Base-by-base conservation (phyloP, 129 eudicot genomes). In the Helianthus tuberosus region DNA sequence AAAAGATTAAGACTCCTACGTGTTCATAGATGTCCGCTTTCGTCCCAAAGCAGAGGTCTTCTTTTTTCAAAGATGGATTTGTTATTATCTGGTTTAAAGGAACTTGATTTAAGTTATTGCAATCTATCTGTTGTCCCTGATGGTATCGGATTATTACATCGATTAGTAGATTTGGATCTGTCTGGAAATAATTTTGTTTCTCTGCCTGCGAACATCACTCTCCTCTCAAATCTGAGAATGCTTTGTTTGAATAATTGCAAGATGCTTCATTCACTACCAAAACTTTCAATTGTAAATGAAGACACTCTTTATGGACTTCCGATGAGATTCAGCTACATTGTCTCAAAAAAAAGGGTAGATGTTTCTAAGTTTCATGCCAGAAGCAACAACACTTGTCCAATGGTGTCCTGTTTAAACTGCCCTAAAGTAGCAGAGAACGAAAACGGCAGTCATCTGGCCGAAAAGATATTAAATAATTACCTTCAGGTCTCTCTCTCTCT, bases 61-160 rank as follows among this genome's bases (percentile, higher is more conserved):
- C 61, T 68, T 48, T 48, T 17, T 20, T 12, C 60, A 49, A 48
- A 48, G 52, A 36, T 68, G 60, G 60, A 35, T n/a, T 0, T 36
- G 8, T 14, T 6, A 14, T 44, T 57, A 68, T 13, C 13, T 5
- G 38, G 73, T 25, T 25, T 68, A 68, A 68, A 6, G 35, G 73
- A 68, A 68, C 46, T 68, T 49, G 60, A 68, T 68, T 44, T 68
- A 16, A 68, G 73, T 49, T 49, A 48, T 68, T 68, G 73, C 73
- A 68, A 14, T 68, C 60, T 68, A 49, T 49, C 25, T 11, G 14
- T 68, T 46, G 73, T 68, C 20, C 73, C 73, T 27, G 73, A 68
- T n/a, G 60, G 61, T 52, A 68, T 68, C 50, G 60, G 60, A 27
- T 68, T 27, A 16, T 49, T 68, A 49, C 41, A 68, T 68, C 8